A percentile compares a stretch with the other conserved stretches of the same genome.
Evolutionary conservation across 2,329 filamentous ascomycete species (phyloP).

Genomic region (Clarireedia sp.): DNA sequence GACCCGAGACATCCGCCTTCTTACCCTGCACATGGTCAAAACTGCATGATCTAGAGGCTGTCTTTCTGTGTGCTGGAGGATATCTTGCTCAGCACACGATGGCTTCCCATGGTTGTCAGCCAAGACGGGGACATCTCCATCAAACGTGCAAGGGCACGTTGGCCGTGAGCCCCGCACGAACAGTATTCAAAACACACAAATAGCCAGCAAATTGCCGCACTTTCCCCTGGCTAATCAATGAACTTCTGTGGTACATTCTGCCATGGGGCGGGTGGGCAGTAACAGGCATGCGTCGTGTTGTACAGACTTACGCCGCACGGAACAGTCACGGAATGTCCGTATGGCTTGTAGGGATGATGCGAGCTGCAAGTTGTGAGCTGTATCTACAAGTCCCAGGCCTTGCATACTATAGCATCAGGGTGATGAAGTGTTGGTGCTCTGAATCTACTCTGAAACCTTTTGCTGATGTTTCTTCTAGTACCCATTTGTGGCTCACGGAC

Average conservation of each 20-base stretch:
- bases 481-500: background rate
- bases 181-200: background rate
- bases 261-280: background rate
- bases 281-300: background rate
- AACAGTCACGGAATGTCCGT: background rate
- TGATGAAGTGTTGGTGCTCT: background rate
- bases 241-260: background rate
- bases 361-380: background rate
- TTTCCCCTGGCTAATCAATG: background rate
- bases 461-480: background rate
- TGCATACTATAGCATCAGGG: background rate
- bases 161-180: background rate
- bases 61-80: background rate
- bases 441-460: too few relatives aligned
- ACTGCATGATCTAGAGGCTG: background rate
- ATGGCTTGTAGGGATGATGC: background rate
- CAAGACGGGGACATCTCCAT: background rate
- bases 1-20: background rate
- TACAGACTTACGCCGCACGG: background rate
- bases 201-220: background rate
- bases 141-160: background rate
- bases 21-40: background rate
- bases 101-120: background rate
- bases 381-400: background rate
- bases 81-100: background rate